These are phyloP conservation scores for Tetrahymena thermophila DNA, from an alignment of 73 alveolate genomes.

Conservation along the genomic window DNA sequence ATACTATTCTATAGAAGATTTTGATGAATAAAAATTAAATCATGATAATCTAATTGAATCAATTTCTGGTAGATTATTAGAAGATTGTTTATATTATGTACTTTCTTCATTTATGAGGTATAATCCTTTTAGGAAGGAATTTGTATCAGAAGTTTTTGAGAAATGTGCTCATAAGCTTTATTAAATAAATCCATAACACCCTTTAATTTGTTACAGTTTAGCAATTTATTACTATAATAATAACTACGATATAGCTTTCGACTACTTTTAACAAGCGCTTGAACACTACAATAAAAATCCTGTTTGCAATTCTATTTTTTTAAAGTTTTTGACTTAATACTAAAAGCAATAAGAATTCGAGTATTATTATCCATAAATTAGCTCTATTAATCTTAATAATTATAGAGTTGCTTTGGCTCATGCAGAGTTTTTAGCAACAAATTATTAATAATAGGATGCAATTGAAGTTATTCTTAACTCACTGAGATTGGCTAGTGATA, in stretches of 20 bases:
- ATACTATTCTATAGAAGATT: too few species aligned
- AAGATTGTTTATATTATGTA: background rate
- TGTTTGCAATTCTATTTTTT: background rate
- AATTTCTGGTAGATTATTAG: background rate
- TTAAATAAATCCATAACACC: background rate
- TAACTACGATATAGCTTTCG: background rate
- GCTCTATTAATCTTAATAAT: background rate
- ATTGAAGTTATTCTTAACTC: background rate
- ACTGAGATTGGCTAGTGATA: too few species aligned
- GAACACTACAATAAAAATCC: background rate
- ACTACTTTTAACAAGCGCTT: background rate
- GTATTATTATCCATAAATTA: too few species aligned
- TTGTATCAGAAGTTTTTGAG: background rate
- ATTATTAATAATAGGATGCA: background rate
- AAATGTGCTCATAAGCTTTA: background rate
- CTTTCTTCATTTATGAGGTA: background rate
- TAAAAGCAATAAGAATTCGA: background rate
- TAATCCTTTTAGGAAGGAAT: background rate
- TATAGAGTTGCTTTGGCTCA: background rate
- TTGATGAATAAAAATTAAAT: background rate
- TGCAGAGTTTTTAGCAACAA: background rate
- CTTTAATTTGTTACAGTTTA: background rate
- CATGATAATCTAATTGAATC: background rate
- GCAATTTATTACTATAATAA: background rate
- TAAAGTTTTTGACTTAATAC: background rate